Percentiles rank a stretch among this genome's conserved stretches.
Evolutionary conservation across 768 basidiomycete genomes (phyloP).

Genomic region (Naematelia encephala): DNA sequence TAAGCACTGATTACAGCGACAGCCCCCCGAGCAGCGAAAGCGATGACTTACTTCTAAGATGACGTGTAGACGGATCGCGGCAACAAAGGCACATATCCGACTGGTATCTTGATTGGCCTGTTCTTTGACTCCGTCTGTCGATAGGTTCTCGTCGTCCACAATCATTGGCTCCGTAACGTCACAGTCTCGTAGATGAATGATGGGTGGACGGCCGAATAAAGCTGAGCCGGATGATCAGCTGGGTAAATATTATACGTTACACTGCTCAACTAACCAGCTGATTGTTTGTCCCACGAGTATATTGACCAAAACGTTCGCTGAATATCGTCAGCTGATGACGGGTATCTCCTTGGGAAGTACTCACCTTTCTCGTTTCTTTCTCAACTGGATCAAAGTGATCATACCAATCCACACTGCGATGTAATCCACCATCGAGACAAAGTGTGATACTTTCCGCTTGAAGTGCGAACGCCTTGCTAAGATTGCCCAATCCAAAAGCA

Average conservation of each 20-base stretch:
- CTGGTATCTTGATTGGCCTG: conserved; percentile 72
- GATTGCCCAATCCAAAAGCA: conserved; percentile 81
- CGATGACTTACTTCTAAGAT: conserved; percentile 62
- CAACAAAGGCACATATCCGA: conserved; percentile 76
- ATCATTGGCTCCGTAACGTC: conserved; percentile 82
- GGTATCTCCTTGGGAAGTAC: conserved; percentile 3
- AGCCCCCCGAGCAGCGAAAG: neutral
- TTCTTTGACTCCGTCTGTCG: conserved; percentile 61
- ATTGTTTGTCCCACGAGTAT: conserved; percentile 94
- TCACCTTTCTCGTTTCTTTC: conserved; percentile 75
- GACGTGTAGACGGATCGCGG: conserved; percentile 72
- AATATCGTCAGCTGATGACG: neutral
- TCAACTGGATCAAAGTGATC: conserved; percentile 80
- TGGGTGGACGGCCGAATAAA: conserved; percentile 75
- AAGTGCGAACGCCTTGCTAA: conserved; percentile 79
- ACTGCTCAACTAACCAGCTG: conserved; percentile 62
- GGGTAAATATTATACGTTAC: neutral
- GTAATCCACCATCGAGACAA: conserved; percentile 81
- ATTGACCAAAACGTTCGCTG: conserved; percentile 91
- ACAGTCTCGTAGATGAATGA: conserved; percentile 82
- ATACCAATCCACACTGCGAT: conserved; percentile 73
- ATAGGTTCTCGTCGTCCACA: conserved; percentile 86
- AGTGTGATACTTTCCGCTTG: conserved; percentile 83
- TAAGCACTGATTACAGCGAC: neutral
- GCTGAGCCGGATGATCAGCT: conserved; percentile 22